These are phyloP conservation scores for Pulveroboletus sp. DNA, from an alignment of 768 basidiomycete species.

Conservation along the genomic window DNA sequence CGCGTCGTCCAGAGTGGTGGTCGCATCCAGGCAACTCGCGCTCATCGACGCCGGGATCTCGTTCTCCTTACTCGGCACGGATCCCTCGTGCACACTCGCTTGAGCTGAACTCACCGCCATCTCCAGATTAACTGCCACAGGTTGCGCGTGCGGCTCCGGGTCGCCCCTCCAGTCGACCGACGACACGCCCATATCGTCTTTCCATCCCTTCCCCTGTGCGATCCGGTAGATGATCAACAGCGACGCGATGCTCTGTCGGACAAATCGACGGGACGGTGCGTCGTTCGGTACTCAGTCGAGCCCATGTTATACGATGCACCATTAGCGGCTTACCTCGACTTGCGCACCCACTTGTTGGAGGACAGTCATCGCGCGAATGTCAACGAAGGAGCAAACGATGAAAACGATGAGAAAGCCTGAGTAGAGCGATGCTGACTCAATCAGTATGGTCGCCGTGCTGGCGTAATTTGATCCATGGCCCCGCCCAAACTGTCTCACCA, in stretches of 20 bases:
- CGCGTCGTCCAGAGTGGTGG: not conserved
- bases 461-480: conserved; percentile 13
- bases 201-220: conserved; percentile 16
- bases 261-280: not conserved
- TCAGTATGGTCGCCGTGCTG: conserved; percentile 7
- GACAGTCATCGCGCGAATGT: not conserved
- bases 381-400: conserved; percentile 6
- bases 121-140: not conserved
- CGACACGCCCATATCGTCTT: not conserved
- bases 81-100: not conserved
- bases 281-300: not conserved
- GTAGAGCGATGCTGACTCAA: conserved; percentile 21
- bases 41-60: not conserved
- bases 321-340: conserved; percentile 9
- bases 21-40: not conserved
- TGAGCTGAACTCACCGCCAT: not conserved
- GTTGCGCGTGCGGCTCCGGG: not conserved
- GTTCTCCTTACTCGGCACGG: conserved; percentile 1
- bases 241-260: conserved; percentile 11
- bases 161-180: conserved; percentile 16
- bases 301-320: not conserved
- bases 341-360: conserved; percentile 20
- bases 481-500: conserved; percentile 8
- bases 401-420: conserved; percentile 12
- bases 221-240: conserved; percentile 22